Percentiles rank a stretch among this genome's conserved stretches.
phyloP scores from a whole-genome alignment of 2,329 filamentous ascomycete species.

The Verticillium klebahnii region DNA sequence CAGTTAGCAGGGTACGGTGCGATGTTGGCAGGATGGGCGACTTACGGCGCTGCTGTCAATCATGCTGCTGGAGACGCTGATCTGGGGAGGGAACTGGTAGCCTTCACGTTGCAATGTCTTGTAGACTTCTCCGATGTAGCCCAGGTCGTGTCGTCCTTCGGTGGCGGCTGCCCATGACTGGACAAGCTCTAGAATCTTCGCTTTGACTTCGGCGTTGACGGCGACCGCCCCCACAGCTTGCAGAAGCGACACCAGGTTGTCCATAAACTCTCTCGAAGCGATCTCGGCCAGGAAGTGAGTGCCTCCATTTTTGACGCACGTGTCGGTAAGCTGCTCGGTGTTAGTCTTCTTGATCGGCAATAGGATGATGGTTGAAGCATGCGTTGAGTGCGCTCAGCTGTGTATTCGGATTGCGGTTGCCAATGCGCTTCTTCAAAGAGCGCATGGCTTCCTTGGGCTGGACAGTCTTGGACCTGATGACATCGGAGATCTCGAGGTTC shows the following conservation, averaged over 20 bases:
- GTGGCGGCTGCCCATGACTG: slow-evolving; percentile 91
- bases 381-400: slow-evolving; percentile 94
- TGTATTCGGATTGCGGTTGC: slow-evolving; percentile 95
- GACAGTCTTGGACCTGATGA: slow-evolving; percentile 95
- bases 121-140: slow-evolving; percentile 88
- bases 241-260: slow-evolving; percentile 86
- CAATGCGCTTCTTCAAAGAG: slow-evolving; percentile 87
- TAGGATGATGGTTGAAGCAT: slow-evolving; percentile 18
- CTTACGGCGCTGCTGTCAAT: slow-evolving; percentile 90
- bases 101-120: slow-evolving; percentile 76
- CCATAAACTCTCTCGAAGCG: slow-evolving; percentile 96
- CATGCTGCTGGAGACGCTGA: slow-evolving; percentile 91
- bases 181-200: slow-evolving; percentile 88
- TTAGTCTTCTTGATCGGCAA: background rate
- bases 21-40: slow-evolving; percentile 15
- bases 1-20: background rate
- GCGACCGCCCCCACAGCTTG: slow-evolving; percentile 71
- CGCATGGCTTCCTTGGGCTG: slow-evolving; percentile 98
- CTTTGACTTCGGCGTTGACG: slow-evolving; percentile 79
- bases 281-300: slow-evolving; percentile 93
- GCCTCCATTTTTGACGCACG: slow-evolving; percentile 97
- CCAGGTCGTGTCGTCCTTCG: slow-evolving; percentile 75
- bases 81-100: slow-evolving; percentile 82
- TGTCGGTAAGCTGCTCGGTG: slow-evolving; percentile 77
- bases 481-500: slow-evolving; percentile 96